Percentiles rank a stretch among this genome's conserved stretches.
phyloP scores from a whole-genome alignment of 2,329 filamentous ascomycete species.

The Colletotrichum spinosum region DNA sequence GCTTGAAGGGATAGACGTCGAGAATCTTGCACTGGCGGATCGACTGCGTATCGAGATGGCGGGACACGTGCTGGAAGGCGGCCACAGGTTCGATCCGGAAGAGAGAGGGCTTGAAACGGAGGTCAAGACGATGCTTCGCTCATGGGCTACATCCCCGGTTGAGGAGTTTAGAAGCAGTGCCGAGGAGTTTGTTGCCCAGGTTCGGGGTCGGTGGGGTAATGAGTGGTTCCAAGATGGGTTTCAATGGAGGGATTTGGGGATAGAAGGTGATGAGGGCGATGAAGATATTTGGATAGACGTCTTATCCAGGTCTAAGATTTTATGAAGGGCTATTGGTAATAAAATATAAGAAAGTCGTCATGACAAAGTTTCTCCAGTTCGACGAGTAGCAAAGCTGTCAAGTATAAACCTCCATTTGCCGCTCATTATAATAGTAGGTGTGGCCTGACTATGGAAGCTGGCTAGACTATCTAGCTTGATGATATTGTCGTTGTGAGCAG shows the following conservation, averaged over 20 bases:
- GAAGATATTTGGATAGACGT: too few species aligned
- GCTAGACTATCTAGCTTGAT: too few species aligned
- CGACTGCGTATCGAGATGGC: conserved; percentile 18
- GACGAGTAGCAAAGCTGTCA: too few species aligned
- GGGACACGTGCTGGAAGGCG: background rate
- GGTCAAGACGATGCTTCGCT: conserved; percentile 16
- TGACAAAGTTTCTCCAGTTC: too few species aligned
- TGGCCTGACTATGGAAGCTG: too few species aligned
- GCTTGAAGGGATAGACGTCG: background rate
- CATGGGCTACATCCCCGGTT: conserved; percentile 5
- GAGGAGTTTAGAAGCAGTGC: conserved; percentile 7
- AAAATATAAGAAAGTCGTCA: too few species aligned
- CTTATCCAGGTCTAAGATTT: too few species aligned
- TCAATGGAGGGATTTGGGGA: background rate
- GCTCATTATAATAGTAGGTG: too few species aligned
- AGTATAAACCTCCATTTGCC: too few species aligned
- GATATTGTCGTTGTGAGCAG: too few species aligned
- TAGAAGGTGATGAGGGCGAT: background rate
- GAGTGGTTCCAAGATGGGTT: conserved; percentile 1
- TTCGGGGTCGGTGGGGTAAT: background rate
- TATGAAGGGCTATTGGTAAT: too few species aligned
- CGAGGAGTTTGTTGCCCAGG: background rate
- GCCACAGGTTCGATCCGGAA: background rate
- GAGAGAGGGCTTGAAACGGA: background rate
- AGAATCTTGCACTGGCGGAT: background rate